Evolutionary conservation across 352 stramenopile genomes (phyloP).

Genomic region (Phytopythium vexans): DNA sequence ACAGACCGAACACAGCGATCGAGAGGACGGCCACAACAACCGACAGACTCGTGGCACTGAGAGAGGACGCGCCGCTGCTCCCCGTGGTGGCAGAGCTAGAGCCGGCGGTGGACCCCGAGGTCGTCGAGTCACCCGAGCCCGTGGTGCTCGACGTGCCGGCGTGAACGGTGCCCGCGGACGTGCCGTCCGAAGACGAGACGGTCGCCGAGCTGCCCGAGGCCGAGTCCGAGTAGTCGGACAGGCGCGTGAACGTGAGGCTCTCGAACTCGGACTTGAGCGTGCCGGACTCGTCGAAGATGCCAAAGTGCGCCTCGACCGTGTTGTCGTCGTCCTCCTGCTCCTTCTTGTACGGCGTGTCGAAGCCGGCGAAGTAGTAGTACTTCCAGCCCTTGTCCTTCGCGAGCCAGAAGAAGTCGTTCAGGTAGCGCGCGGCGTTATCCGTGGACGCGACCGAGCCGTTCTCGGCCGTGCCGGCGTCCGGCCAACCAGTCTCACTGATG

Average conservation of each 20-base stretch:
- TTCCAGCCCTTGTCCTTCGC: conserved; percentile 65
- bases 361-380: conserved; percentile 88
- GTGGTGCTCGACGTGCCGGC: conserved; percentile 16
- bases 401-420: conserved; percentile 77
- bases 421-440: conserved; percentile 56
- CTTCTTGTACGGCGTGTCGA: conserved; percentile 81
- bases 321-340: conserved; percentile 36
- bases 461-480: conserved; percentile 49
- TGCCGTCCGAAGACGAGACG: conserved; percentile 11
- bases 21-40: conserved; percentile 25
- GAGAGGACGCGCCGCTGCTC: conserved; percentile 1
- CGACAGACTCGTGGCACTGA: conserved; percentile 10
- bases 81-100: neutral
- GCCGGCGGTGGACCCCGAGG: conserved; percentile 5
- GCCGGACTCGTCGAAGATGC: conserved; percentile 63
- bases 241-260: conserved; percentile 50
- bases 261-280: conserved; percentile 65
- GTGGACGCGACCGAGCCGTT: conserved; percentile 60
- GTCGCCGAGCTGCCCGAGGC: conserved; percentile 20
- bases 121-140: conserved; percentile 19
- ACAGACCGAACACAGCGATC: conserved; percentile 2
- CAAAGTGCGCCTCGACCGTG: conserved; percentile 76
- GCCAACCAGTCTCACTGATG: conserved; percentile 84
- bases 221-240: conserved; percentile 15
- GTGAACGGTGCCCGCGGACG: conserved; percentile 7